These are phyloP conservation scores for Rubus idaeus DNA, from an alignment of 306 rosid species.

Conservation along the genomic window DNA sequence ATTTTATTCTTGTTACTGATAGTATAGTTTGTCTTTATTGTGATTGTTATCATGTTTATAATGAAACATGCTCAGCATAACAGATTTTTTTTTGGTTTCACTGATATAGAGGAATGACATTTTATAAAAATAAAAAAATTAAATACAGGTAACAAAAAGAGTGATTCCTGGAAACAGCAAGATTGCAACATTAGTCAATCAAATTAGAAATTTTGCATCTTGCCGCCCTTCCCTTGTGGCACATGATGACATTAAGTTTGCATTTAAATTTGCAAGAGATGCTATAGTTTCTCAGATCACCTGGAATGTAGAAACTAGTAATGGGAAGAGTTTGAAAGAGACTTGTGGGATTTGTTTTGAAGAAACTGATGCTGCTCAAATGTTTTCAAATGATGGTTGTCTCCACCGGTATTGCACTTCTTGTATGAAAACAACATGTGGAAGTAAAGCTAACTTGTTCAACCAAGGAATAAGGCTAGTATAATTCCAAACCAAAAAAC, in stretches of 20 bases:
- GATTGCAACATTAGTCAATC: constrained; percentile 24
- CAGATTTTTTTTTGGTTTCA: not conserved
- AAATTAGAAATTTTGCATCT: constrained; percentile 26
- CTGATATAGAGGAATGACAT: not conserved
- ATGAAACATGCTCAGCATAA: not conserved
- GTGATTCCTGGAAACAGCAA: constrained; percentile 16
- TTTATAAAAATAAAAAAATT: too few species aligned
- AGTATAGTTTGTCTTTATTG: not conserved
- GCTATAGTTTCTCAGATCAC: constrained; percentile 45
- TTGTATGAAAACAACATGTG: constrained; percentile 75
- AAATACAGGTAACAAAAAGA: constrained; percentile 24
- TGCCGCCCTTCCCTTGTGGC: constrained; percentile 37
- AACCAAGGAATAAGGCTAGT: too few species aligned
- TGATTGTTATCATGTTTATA: not conserved
- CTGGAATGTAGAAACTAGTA: constrained; percentile 26
- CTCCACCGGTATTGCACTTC: constrained; percentile 66
- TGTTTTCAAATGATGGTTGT: constrained; percentile 64
- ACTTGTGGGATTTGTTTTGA: constrained; percentile 74
- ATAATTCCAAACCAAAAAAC: too few species aligned
- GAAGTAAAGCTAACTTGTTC: constrained; percentile 71
- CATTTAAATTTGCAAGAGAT: constrained; percentile 62
- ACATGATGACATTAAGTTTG: constrained; percentile 33
- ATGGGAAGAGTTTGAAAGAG: constrained; percentile 32
- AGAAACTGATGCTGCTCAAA: constrained; percentile 41
- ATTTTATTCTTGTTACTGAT: too few species aligned